Evolutionary conservation across 345 rosid genomes (phyloP), one percentile per base, ranked within the genome.

Genomic region (Eucalyptus microcorys): DNA sequence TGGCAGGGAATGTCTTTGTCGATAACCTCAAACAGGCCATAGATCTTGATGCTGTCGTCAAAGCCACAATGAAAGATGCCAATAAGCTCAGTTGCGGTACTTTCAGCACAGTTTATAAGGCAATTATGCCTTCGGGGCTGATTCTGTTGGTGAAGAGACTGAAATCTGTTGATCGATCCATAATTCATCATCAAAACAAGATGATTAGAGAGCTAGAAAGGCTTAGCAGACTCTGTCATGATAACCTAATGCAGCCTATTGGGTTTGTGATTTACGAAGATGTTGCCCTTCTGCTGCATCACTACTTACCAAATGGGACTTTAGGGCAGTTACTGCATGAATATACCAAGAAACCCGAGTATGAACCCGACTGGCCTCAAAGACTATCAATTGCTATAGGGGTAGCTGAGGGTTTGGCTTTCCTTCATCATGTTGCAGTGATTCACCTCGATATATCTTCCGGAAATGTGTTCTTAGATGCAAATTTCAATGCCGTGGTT

Each of bases 141-240:
- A 50, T 94, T 86, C 79, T 98, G 43, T 93, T 98, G 2, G 99
- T 95, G 86, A 95, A 95, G 95, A 96, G 94, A 86, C 94, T 97
- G 89, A 96, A 94, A 92, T 96, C 98, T 34, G 94, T 97, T 95
- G 99, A 97, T 90, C 91, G 96, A 87, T 93, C 99, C 45, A 94
- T 97, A 87, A 90, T 96, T 86, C 95, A 95, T 88, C 99, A 97
- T 88, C 99, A 96, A 90, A 95, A 88, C 95, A 96, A 96, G 94
- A 97, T 97, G 98, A 95, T 97, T 88, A 92, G 99, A 76, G 99
- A 97, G 94, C 98, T 97, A 10, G 99, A 97, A 88, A 95, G 97
- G 92, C 95, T 97, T 66, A 96, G 99, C 94, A 96, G 95, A 90
- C 97, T 97, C n/a, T 94, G 94, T 87, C 99, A 98, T 86, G 99